Evolutionary conservation across 2,329 filamentous ascomycete species (phyloP).

Genomic region (Aureobasidium sp.): DNA sequence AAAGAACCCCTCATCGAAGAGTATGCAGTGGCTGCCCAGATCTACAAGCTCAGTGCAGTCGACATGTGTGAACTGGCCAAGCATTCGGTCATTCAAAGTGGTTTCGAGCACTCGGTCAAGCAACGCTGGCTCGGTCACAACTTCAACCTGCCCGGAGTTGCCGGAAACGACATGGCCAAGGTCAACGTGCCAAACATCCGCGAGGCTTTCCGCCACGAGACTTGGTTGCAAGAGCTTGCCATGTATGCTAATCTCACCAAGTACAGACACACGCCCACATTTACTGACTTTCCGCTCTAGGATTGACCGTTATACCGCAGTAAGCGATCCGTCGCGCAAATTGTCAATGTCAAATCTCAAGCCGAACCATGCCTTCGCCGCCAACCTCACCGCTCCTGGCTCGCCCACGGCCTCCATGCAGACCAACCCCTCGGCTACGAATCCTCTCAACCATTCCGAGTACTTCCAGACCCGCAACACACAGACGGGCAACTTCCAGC

Average conservation of each 20-base stretch:
- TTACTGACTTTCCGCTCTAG: conserved; percentile 13
- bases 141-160: conserved; percentile 69
- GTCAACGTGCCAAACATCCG: conserved; percentile 93
- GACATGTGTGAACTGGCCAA: conserved; percentile 99
- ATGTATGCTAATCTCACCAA: conserved; percentile 54
- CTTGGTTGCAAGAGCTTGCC: conserved; percentile 70
- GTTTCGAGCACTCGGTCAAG: conserved; percentile 84
- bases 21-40: conserved; percentile 95
- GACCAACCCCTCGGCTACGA: conserved; percentile 34
- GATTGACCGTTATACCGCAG: conserved; percentile 38
- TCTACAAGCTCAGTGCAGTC: conserved; percentile 92
- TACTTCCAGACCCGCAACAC: conserved; percentile 16
- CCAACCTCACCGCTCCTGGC: conserved; percentile 23
- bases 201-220: conserved; percentile 83
- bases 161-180: conserved; percentile 88
- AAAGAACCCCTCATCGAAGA: conserved; percentile 98
- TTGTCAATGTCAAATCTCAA: conserved; percentile 32
- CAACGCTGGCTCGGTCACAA: conserved; percentile 81
- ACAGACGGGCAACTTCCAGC: conserved; percentile 19
- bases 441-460: conserved; percentile 25
- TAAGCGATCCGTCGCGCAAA: conserved; percentile 26
- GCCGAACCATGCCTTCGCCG: conserved; percentile 22
- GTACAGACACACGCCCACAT: background rate
- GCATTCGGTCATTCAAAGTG: conserved; percentile 90
- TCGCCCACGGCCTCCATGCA: conserved; percentile 29